Percentiles rank a stretch among this genome's conserved stretches.
These are phyloP conservation scores for Rhizopus stolonifer DNA, from an alignment of 371 early-diverging fungal species.

Conservation along the genomic window DNA sequence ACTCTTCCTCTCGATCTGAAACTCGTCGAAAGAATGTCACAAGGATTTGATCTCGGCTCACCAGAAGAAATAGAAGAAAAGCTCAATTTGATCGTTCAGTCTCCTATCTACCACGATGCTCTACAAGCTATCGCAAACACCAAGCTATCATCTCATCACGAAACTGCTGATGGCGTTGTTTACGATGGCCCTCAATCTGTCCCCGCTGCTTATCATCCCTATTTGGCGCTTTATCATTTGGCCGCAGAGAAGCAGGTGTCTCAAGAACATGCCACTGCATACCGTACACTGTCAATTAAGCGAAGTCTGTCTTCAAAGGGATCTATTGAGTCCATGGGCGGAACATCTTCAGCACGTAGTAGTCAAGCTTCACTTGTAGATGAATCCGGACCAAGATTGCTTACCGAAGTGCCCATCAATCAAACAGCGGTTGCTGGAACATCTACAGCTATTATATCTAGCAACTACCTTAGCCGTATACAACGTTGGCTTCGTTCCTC, in stretches of 20 bases:
- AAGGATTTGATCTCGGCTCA: constrained; percentile 83
- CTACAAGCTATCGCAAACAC: constrained; percentile 13
- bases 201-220: constrained; percentile 61
- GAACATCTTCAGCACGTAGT: constrained; percentile 32
- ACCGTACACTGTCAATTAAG: constrained; percentile 8
- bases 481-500: constrained; percentile 51
- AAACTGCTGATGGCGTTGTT: constrained; percentile 8
- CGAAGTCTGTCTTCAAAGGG: constrained; percentile 35
- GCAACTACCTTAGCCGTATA: constrained; percentile 39
- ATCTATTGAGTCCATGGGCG: constrained; percentile 36
- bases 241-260: constrained; percentile 74
- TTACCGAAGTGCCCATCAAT: constrained; percentile 22
- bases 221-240: constrained; percentile 83
- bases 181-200: constrained; percentile 49
- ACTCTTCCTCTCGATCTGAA: constrained; percentile 65
- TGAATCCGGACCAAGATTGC: constrained; percentile 5
- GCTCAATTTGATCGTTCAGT: constrained; percentile 56
- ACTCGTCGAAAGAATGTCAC: constrained; percentile 74
- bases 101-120: constrained; percentile 35
- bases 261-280: constrained; percentile 29
- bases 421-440: constrained; percentile 16
- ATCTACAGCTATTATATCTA: constrained; percentile 31
- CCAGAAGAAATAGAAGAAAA: constrained; percentile 65
- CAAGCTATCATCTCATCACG: constrained; percentile 6
- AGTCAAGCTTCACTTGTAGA: constrained; percentile 38